Evolutionary conservation across 2,329 filamentous ascomycete species (phyloP).

Genomic region (Aureobasidium subglaciale): DNA sequence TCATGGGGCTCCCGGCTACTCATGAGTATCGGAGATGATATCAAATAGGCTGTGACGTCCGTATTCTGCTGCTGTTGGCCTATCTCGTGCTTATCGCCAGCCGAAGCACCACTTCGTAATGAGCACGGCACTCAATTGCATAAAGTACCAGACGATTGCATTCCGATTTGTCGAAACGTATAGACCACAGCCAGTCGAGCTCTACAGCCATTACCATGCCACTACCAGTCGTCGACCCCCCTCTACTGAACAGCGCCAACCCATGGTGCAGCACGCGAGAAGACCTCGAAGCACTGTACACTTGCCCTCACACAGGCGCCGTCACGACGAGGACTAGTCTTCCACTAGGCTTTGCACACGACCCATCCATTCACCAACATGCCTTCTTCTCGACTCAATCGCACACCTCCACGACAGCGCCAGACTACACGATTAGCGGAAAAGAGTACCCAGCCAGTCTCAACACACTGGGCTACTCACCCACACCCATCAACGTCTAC

Average conservation of each 20-base stretch:
- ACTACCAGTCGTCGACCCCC: slow-evolving; percentile 50
- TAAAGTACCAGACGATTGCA: too few relatives aligned
- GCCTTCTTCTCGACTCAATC: slow-evolving; percentile 53
- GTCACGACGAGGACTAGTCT: slow-evolving; percentile 68
- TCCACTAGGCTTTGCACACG: slow-evolving; percentile 57
- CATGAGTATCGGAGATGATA: too few relatives aligned
- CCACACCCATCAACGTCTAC: slow-evolving; percentile 53
- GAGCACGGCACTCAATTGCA: too few relatives aligned
- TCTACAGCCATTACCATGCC: slow-evolving; percentile 20
- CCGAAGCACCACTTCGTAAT: too few relatives aligned
- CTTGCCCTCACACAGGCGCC: slow-evolving; percentile 58
- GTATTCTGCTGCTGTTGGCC: neutral
- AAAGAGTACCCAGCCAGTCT: slow-evolving; percentile 31
- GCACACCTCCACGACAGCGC: slow-evolving; percentile 20
- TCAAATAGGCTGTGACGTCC: too few relatives aligned
- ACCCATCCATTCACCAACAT: slow-evolving; percentile 55
- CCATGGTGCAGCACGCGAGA: slow-evolving; percentile 65
- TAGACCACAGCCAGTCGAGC: too few relatives aligned
- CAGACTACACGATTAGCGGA: slow-evolving; percentile 9
- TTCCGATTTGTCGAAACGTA: too few relatives aligned
- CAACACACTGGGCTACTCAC: slow-evolving; percentile 71
- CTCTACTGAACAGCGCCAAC: slow-evolving; percentile 66
- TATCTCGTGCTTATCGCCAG: neutral
- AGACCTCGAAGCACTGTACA: slow-evolving; percentile 56
- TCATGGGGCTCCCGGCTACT: too few relatives aligned